Base-by-base conservation (phyloP, 108 stramenopile species). In the Skeletonema grethae region DNA sequence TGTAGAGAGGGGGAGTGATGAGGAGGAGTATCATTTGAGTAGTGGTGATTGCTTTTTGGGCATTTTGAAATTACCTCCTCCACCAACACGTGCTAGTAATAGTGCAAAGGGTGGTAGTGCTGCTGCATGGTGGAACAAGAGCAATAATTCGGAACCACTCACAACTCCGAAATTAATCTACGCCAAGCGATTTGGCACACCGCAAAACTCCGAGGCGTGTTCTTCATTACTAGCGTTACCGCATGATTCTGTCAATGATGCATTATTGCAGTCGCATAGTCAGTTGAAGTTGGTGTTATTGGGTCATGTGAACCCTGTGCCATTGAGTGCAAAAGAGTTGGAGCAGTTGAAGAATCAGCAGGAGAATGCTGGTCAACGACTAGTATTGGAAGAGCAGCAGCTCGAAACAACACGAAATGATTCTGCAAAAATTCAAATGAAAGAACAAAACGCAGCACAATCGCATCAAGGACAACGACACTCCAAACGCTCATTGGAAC, bases 271-370 rank as follows among this genome's bases (percentile, higher is more conserved):
- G 8, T 56, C 60, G 10, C 28, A 30, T 22, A 62, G 11, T 24
- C 72, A 73, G 15, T 29, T 79, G 41, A 79, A 79, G 57, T 64
- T 79, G 36, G 67, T 61, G 12, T 60, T 79, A 12, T 59, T 79
- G 63, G 79, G 79, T 2, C 72, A 79, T 60, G 79, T 79, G 45
- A 73, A 68, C 48, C 79, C 79, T 20, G 68, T 61, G 38, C 79
- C 78, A 4, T 63, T 79, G 48, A 69, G 55, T 12, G n/a, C 12
- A 22, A 58, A 18, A 0, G 76, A 77, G 53, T 32, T 70, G 56
- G 45, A 69, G 13, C 8, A 11, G 29, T 35, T 39, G 67, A 32
- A 0, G 13, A 43, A 48, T 0, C 22, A 30, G 22, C 7, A 11
- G 41, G 43, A 22, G 18, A 10, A 30, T 36, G 28, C 0, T 24